Percentiles rank a stretch among this genome's conserved stretches.
Conservation (phyloP, 495 filamentous ascomycete genomes). For the Aspergillus hancockii region DNA sequence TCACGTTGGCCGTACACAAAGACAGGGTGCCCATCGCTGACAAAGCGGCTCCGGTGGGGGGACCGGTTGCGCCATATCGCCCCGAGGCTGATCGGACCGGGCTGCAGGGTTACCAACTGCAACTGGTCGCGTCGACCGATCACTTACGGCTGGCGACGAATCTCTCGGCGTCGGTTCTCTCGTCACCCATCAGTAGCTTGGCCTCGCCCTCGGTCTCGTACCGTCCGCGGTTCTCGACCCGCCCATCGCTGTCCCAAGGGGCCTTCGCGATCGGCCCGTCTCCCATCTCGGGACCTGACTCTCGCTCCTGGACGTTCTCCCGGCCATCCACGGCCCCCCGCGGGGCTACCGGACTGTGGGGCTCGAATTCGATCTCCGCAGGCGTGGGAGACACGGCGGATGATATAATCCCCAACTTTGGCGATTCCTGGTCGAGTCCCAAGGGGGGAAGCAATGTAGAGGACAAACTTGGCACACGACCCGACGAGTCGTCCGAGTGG, state of each 20-base stretch:
- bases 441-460: conserved; percentile 1
- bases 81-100: conserved; percentile 34
- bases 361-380: conserved; percentile 25
- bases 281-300: conserved; percentile 18
- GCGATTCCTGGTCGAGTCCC: conserved; percentile 25
- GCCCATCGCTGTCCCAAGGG: conserved; percentile 28
- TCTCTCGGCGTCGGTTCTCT: conserved; percentile 27
- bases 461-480: not conserved
- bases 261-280: conserved; percentile 28
- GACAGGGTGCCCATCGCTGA: conserved; percentile 38
- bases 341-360: conserved; percentile 36
- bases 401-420: conserved; percentile 41
- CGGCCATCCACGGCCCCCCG: conserved; percentile 28
- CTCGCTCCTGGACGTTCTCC: conserved; percentile 31
- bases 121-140: conserved; percentile 74
- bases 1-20: conserved; percentile 84
- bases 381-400: conserved; percentile 25
- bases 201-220: conserved; percentile 23
- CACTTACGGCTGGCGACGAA: conserved; percentile 66
- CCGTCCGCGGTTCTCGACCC: conserved; percentile 35
- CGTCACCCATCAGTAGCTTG: conserved; percentile 27
- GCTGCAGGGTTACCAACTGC: conserved; percentile 71
- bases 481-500: conserved; percentile 18
- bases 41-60: conserved; percentile 13
- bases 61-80: conserved; percentile 24